Percentiles rank a stretch among this genome's conserved stretches.
Conservation (phyloP, 148 eudicot species). For the Cornus kousa region DNA sequence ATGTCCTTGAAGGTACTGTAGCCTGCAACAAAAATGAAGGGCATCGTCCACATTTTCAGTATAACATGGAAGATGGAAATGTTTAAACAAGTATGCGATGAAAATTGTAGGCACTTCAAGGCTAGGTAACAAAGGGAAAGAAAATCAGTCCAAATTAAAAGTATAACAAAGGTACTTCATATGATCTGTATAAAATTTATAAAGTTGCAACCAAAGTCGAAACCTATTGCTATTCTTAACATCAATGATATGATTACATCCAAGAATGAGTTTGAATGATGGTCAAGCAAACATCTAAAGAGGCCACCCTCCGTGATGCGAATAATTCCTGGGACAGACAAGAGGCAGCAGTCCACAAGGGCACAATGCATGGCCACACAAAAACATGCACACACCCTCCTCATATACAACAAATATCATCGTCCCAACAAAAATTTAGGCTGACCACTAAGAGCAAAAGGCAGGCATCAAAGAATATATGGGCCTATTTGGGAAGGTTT, state of each 20-base stretch:
- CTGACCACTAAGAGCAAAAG: neutral
- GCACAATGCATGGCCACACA: neutral
- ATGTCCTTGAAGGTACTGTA: conserved; percentile 46
- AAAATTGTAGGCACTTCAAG: neutral
- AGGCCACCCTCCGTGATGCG: too few species aligned
- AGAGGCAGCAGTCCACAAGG: too few species aligned
- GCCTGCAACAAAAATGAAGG: conserved; percentile 32
- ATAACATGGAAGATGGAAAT: neutral
- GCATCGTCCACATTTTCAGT: neutral
- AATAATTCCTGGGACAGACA: too few species aligned
- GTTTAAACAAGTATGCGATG: neutral
- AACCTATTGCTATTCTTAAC: too few species aligned
- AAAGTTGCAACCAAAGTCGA: neutral
- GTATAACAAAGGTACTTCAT: neutral
- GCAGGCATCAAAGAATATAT: neutral
- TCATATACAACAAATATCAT: neutral
- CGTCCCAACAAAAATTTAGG: neutral
- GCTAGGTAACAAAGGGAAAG: neutral
- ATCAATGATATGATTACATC: too few species aligned
- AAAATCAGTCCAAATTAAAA: neutral
- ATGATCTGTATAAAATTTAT: too few species aligned
- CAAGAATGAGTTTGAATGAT: neutral
- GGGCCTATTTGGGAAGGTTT: neutral
- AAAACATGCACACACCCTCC: neutral
- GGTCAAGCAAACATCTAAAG: neutral